These are phyloP conservation scores for Diaporthe nobilis DNA, from an alignment of 2,329 filamentous ascomycete species.

Conservation along the genomic window DNA sequence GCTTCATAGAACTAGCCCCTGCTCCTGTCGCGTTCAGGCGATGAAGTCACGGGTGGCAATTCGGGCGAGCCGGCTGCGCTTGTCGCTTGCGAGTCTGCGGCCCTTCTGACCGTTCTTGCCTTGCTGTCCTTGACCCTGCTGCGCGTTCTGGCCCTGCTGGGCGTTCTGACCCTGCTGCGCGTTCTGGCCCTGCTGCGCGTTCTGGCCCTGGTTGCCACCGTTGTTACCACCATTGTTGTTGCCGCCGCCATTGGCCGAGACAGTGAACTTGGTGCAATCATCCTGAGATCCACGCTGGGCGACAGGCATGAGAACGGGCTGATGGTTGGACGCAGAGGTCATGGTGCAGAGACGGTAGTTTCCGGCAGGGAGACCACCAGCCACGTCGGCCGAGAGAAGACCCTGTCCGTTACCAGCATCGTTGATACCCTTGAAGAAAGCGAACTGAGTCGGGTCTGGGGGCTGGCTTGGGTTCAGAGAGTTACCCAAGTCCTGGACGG, in stretches of 20 bases:
- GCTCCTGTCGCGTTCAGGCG: conserved; percentile 16
- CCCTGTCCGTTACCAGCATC: conserved; percentile 52
- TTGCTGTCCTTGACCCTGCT: background rate
- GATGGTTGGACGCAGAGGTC: conserved; percentile 54
- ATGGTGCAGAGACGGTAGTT: conserved; percentile 57
- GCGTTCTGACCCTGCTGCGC: background rate
- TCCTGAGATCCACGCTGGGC: conserved; percentile 58
- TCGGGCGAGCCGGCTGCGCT: conserved; percentile 22
- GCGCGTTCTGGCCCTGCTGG: background rate
- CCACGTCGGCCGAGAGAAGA: conserved; percentile 50
- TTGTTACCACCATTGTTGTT: conserved; percentile 39
- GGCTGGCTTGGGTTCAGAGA: conserved; percentile 65
- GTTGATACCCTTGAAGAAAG: conserved; percentile 55
- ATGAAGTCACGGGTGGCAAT: conserved; percentile 34
- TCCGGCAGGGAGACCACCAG: conserved; percentile 54
- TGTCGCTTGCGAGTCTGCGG: conserved; percentile 15
- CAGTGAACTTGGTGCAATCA: conserved; percentile 57
- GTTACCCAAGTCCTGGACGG: conserved; percentile 69
- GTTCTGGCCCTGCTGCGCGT: conserved; percentile 33
- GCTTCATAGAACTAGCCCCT: conserved; percentile 14
- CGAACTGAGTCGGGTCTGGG: conserved; percentile 64
- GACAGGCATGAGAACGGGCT: conserved; percentile 55
- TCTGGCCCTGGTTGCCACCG: conserved; percentile 35
- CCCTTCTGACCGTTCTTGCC: background rate
- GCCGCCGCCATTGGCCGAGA: conserved; percentile 41